A percentile compares a stretch with the other conserved stretches of the same genome.
Evolutionary conservation across 164 flowering plant species (phyloP).

Genomic region (Cinnamomum micranthum): DNA sequence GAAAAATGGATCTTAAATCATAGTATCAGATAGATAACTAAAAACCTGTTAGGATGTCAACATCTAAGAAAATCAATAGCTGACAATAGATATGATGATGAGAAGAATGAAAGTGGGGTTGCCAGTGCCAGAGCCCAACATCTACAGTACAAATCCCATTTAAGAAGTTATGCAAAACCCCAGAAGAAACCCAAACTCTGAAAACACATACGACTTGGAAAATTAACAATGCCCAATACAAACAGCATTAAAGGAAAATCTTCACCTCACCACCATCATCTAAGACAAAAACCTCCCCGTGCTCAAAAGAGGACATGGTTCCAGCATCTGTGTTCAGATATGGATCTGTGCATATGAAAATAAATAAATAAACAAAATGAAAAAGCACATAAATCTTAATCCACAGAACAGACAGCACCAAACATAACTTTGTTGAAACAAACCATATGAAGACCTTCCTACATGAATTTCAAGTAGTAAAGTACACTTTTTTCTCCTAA

Average conservation of each 20-base stretch:
- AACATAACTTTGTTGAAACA: background rate
- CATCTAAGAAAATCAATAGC: too few species aligned
- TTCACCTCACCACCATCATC: slow-evolving; percentile 66
- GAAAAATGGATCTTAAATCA: too few species aligned
- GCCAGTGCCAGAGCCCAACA: background rate
- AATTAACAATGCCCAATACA: too few species aligned
- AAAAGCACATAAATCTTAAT: background rate
- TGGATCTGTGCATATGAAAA: slow-evolving; percentile 56
- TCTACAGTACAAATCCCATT: background rate
- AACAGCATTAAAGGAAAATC: too few species aligned
- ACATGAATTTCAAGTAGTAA: too few species aligned
- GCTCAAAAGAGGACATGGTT: slow-evolving; percentile 97
- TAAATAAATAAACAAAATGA: background rate
- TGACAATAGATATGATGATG: too few species aligned
- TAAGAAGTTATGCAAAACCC: background rate
- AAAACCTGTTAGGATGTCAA: too few species aligned
- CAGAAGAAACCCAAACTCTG: background rate
- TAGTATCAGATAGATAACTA: too few species aligned
- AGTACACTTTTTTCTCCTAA: too few species aligned
- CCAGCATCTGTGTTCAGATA: slow-evolving; percentile 94
- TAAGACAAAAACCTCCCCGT: slow-evolving; percentile 89
- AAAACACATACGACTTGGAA: too few species aligned
- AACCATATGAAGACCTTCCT: too few species aligned
- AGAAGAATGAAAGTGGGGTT: too few species aligned
- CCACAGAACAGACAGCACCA: background rate